Percentiles rank a stretch among this genome's conserved stretches.
Conservation (phyloP, 305 asterid genomes). For the Fraxinus ornus region DNA sequence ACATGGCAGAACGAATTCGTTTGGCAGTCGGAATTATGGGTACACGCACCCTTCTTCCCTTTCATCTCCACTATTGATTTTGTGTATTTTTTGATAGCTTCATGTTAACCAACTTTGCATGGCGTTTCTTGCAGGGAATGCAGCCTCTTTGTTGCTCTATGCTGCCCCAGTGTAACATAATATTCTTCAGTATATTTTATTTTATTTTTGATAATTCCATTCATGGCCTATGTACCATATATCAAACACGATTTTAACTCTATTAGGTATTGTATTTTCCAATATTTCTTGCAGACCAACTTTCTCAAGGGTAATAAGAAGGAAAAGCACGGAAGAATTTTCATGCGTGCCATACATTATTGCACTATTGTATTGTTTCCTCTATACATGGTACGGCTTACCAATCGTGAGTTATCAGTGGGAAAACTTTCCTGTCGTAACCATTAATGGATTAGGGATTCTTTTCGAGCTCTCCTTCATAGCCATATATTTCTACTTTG, state of each 20-base stretch:
- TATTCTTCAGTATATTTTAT: neutral
- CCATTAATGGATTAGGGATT: constrained; percentile 70
- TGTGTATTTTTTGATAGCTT: neutral
- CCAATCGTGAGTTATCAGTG: constrained; percentile 71
- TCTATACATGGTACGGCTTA: constrained; percentile 83
- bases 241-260: neutral
- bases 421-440: constrained; percentile 69
- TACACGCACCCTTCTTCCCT: constrained; percentile 14
- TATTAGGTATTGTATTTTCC: neutral
- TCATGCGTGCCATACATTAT: constrained; percentile 65
- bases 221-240: neutral
- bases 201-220: neutral
- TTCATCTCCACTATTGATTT: neutral
- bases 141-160: constrained; percentile 61
- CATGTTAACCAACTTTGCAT: constrained; percentile 13
- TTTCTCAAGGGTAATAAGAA: constrained; percentile 47
- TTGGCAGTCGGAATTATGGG: constrained; percentile 72
- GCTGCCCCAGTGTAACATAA: constrained; percentile 58
- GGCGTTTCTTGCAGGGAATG: constrained; percentile 60
- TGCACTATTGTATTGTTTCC: constrained; percentile 56
- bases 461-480: constrained; percentile 65
- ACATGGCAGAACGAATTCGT: constrained; percentile 62
- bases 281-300: constrained; percentile 47
- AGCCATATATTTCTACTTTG: constrained; percentile 42
- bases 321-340: constrained; percentile 56